Percentiles rank a stretch among this genome's conserved stretches.
phyloP scores from a whole-genome alignment of 441 rosid genomes.

The Eruca vesicaria region DNA sequence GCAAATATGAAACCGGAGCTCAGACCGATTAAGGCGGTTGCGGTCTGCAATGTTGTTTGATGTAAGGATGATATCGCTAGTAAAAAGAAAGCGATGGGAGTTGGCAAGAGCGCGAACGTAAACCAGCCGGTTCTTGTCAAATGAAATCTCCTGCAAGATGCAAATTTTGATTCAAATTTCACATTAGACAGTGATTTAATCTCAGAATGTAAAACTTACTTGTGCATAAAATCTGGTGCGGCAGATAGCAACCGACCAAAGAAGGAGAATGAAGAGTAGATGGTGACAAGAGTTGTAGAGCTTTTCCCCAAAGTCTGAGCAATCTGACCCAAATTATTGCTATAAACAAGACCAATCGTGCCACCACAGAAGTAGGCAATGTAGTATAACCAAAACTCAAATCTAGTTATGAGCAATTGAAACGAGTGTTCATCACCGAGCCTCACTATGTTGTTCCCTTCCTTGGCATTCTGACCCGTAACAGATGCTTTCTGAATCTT shows the following conservation, averaged over 20 bases:
- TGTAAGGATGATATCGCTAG: conserved; percentile 48
- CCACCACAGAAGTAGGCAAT: conserved; percentile 88
- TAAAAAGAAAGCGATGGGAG: conserved; percentile 76
- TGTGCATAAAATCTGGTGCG: conserved; percentile 74
- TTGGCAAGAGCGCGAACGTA: conserved; percentile 74
- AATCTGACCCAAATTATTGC: conserved; percentile 93
- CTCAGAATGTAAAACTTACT: conserved; percentile 45
- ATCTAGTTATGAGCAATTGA: conserved; percentile 54
- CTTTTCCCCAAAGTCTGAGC: conserved; percentile 73
- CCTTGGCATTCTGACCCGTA: conserved; percentile 43
- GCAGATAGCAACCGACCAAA: conserved; percentile 93
- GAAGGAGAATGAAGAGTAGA: conserved; percentile 91
- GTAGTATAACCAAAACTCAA: conserved; percentile 92
- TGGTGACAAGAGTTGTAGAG: conserved; percentile 61
- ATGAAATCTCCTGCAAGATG: conserved; percentile 60
- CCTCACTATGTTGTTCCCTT: conserved; percentile 49
- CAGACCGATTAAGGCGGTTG: conserved; percentile 75
- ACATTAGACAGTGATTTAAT: background rate
- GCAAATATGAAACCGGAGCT: conserved; percentile 97
- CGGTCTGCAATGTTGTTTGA: conserved; percentile 42
- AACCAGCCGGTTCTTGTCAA: conserved; percentile 93
- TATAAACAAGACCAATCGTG: conserved; percentile 91
- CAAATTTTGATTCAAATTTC: background rate
- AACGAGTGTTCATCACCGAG: conserved; percentile 82
- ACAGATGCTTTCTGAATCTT: conserved; percentile 65